phyloP scores from a whole-genome alignment of 139 green algal genomes.

The Haematococcus lacustris region DNA sequence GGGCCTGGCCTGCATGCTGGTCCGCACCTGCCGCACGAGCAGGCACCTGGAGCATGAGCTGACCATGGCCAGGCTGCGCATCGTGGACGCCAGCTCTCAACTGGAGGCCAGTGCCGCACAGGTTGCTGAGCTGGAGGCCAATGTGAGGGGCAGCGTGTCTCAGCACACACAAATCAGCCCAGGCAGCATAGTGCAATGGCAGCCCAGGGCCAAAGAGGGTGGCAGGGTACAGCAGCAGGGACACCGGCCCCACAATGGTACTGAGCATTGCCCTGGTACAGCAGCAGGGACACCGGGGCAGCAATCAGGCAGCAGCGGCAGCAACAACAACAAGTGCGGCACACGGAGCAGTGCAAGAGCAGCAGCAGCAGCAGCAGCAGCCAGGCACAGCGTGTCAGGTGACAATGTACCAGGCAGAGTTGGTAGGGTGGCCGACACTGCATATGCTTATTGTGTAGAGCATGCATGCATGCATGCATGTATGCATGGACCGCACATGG shows the following conservation, averaged over 20 bases:
- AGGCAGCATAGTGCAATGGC: background rate
- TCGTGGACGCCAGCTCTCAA: constrained; percentile 25
- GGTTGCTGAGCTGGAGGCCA: constrained; percentile 33
- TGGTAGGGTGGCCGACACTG: no score
- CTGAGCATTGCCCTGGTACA: background rate
- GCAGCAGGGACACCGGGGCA: background rate
- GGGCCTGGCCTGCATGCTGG: background rate
- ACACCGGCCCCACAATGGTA: background rate
- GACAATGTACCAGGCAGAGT: no score
- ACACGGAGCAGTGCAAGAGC: no score
- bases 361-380: no score
- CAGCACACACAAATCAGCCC: background rate
- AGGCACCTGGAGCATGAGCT: constrained; percentile 85
- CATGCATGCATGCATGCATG: no score
- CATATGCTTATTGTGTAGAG: no score
- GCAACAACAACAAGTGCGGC: no score
- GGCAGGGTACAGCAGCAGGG: background rate
- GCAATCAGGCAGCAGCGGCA: no score
- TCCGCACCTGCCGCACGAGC: background rate
- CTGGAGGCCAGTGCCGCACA: constrained; percentile 14
- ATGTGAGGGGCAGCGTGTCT: constrained; percentile 12
- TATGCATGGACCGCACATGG: no score
- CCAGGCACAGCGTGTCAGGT: no score
- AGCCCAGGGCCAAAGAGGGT: background rate
- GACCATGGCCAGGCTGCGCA: constrained; percentile 57